Evolutionary conservation across 306 rosid species (phyloP).

Genomic region (Vigna radiata): DNA sequence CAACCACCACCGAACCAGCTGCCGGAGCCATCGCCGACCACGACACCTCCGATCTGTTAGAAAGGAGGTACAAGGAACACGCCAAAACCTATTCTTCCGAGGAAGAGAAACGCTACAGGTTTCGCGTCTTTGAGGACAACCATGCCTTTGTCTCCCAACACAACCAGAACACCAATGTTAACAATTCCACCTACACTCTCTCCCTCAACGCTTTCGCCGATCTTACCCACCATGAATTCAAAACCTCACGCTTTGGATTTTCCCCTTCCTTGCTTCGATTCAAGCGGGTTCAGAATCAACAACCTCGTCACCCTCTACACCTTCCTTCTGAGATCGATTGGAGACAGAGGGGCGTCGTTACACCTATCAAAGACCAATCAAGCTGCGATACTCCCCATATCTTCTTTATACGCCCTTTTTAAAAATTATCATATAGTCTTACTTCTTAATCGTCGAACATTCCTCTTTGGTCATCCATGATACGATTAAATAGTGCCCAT

Average conservation of each 20-base stretch:
- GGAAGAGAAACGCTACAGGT: constrained; percentile 62
- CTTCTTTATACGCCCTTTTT: background rate
- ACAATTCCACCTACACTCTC: constrained; percentile 68
- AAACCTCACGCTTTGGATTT: constrained; percentile 73
- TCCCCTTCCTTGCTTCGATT: constrained; percentile 54
- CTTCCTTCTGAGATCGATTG: constrained; percentile 85
- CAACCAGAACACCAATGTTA: constrained; percentile 58
- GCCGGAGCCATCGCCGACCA: too few species aligned
- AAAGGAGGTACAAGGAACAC: constrained; percentile 73
- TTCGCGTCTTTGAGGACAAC: constrained; percentile 72
- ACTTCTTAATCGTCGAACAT: too few species aligned
- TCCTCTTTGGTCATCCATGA: too few species aligned
- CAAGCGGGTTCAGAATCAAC: constrained; percentile 25
- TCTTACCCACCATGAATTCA: constrained; percentile 87
- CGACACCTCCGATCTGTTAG: constrained; percentile 62
- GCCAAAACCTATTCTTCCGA: constrained; percentile 68
- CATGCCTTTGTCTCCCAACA: constrained; percentile 61
- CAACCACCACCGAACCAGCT: too few species aligned
- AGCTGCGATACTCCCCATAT: constrained; percentile 63
- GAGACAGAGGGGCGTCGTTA: constrained; percentile 79
- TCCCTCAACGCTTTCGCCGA: constrained; percentile 86
- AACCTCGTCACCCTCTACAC: constrained; percentile 23
- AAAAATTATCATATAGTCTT: too few species aligned
- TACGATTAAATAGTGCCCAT: too few species aligned
- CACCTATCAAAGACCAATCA: constrained; percentile 82